A percentile compares a stretch with the other conserved stretches of the same genome.
Evolutionary conservation across 106 monocot genomes (phyloP).

Genomic region (Vanilla planifolia): DNA sequence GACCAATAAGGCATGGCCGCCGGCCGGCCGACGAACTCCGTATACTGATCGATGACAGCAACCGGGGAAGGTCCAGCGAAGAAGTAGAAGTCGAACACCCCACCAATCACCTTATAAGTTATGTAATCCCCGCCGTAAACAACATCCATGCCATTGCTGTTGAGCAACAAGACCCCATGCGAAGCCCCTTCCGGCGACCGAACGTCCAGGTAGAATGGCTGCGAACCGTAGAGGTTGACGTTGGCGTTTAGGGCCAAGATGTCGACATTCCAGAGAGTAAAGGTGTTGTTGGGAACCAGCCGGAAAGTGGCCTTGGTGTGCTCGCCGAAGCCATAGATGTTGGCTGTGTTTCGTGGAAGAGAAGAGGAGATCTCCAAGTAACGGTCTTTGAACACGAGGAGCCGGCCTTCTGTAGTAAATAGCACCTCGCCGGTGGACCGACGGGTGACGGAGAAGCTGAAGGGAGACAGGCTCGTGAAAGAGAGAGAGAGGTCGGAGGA

Average conservation of each 20-base stretch:
- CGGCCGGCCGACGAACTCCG: slow-evolving; percentile 43
- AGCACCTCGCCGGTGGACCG: slow-evolving; percentile 46
- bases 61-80: slow-evolving; percentile 44
- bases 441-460: slow-evolving; percentile 38
- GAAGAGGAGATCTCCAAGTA: slow-evolving; percentile 36
- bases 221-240: slow-evolving; percentile 61
- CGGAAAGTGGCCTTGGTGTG: slow-evolving; percentile 19
- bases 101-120: slow-evolving; percentile 60
- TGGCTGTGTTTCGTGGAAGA: slow-evolving; percentile 11
- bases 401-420: slow-evolving; percentile 13
- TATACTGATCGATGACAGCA: slow-evolving; percentile 46
- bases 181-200: slow-evolving; percentile 15
- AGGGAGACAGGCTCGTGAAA: slow-evolving; percentile 24
- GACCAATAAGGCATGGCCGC: slow-evolving; percentile 67
- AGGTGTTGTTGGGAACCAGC: slow-evolving; percentile 30
- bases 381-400: slow-evolving; percentile 38
- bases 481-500: slow-evolving; percentile 35
- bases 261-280: slow-evolving; percentile 69
- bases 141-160: slow-evolving; percentile 65
- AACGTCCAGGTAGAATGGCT: slow-evolving; percentile 75
- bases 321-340: slow-evolving; percentile 22
- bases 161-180: slow-evolving; percentile 49
- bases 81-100: slow-evolving; percentile 49
- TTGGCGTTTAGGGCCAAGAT: slow-evolving; percentile 17
- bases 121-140: slow-evolving; percentile 25